Evolutionary conservation across 345 rosid genomes (phyloP).

Genomic region (Limnanthes douglasii): DNA sequence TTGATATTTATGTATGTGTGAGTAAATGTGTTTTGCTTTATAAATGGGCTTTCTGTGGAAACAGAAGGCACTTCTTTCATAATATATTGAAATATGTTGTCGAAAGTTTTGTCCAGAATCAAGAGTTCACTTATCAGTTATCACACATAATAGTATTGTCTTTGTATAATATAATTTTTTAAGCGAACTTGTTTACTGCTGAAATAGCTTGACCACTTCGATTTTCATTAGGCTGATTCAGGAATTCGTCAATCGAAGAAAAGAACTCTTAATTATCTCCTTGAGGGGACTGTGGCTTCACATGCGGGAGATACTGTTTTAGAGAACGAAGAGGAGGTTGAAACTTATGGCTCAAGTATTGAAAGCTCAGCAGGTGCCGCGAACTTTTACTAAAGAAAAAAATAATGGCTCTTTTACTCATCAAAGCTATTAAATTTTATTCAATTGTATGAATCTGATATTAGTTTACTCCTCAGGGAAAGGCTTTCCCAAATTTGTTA

Average conservation of each 20-base stretch:
- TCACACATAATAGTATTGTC: too few relatives aligned
- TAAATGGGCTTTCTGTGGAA: too few relatives aligned
- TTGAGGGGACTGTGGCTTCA: slow-evolving; percentile 82
- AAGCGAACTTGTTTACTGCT: too few relatives aligned
- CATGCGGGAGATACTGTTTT: slow-evolving; percentile 26
- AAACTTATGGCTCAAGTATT: slow-evolving; percentile 8
- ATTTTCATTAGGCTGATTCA: slow-evolving; percentile 44
- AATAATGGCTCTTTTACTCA: slow-evolving; percentile 1
- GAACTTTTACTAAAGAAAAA: background rate
- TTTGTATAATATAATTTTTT: too few relatives aligned
- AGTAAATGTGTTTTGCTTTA: too few relatives aligned
- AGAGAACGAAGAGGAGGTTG: slow-evolving; percentile 21
- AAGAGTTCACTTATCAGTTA: too few relatives aligned
- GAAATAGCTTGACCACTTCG: too few relatives aligned
- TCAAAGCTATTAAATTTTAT: background rate
- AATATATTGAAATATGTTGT: too few relatives aligned
- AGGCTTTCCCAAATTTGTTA: slow-evolving; percentile 40
- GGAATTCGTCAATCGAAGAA: slow-evolving; percentile 29
- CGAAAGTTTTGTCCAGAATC: too few relatives aligned
- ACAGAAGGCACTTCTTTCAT: too few relatives aligned
- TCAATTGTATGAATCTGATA: slow-evolving; percentile 3
- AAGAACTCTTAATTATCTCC: slow-evolving; percentile 39
- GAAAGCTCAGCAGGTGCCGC: slow-evolving; percentile 11
- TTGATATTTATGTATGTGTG: too few relatives aligned
- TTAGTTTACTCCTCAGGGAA: slow-evolving; percentile 17